A percentile compares a stretch with the other conserved stretches of the same genome.
phyloP scores from a whole-genome alignment of 2,329 filamentous ascomycete genomes.

The Furcasterigmium sp. region DNA sequence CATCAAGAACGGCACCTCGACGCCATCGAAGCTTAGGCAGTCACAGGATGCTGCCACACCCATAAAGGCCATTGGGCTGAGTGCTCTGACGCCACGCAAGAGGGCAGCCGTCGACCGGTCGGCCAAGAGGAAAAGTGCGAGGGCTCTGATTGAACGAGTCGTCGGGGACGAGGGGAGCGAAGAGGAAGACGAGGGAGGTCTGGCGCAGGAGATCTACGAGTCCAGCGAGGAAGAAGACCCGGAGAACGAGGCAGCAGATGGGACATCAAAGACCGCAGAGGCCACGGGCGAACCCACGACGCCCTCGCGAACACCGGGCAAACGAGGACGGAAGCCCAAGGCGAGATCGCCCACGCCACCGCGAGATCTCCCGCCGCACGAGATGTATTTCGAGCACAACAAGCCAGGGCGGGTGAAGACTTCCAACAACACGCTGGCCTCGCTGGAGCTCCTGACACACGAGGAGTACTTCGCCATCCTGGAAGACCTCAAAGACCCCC shows the following conservation, averaged over 20 bases:
- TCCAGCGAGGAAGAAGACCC: conserved; percentile 45
- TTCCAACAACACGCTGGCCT: conserved; percentile 76
- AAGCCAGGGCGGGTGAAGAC: conserved; percentile 76
- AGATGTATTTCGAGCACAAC: conserved; percentile 92
- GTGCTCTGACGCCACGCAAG: conserved; percentile 54
- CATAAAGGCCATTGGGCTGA: conserved; percentile 23
- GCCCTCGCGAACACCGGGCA: conserved; percentile 46
- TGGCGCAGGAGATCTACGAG: conserved; percentile 65
- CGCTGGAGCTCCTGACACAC: conserved; percentile 73
- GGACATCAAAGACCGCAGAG: conserved; percentile 19
- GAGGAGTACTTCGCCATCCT: conserved; percentile 82
- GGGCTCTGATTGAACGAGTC: conserved; percentile 67
- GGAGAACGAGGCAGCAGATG: conserved; percentile 14
- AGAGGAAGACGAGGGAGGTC: conserved; percentile 64
- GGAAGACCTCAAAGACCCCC: conserved; percentile 60
- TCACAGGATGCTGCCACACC: conserved; percentile 32
- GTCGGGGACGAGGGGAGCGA: conserved; percentile 60
- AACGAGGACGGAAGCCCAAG: conserved; percentile 32
- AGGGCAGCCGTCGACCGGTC: conserved; percentile 75
- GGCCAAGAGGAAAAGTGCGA: conserved; percentile 78
- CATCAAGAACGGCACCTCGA: conserved; percentile 22
- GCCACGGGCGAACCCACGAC: conserved; percentile 16
- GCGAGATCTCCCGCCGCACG: conserved; percentile 76
- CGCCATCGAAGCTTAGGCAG: conserved; percentile 27
- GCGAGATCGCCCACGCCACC: conserved; percentile 75